Base-by-base conservation (phyloP, 176 grass and related monocot species). In the Microstegium vimineum region DNA sequence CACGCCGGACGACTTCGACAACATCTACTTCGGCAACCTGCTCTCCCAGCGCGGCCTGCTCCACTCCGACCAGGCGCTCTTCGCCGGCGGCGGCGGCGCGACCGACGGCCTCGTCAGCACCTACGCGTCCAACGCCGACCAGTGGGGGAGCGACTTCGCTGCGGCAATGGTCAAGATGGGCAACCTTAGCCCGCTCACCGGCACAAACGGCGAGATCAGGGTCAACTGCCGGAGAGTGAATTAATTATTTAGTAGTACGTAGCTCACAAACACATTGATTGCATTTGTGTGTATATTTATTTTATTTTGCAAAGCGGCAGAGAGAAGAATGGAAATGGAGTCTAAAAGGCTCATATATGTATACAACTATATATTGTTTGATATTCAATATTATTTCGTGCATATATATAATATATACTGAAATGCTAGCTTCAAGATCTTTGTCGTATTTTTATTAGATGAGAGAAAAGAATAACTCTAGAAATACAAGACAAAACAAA, bases 21-120 rank as follows among this genome's bases (percentile, higher is more conserved):
- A 90, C 66, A 52, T 22, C 64, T 93, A 75, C 87, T 93, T 45
- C 87, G 22, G 17, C 10, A 71, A 62, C 67, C 91, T 93, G 37
- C 12, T 90, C 64, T 2, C 5, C 32, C 67, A 6, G 3, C 64
- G 23, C 5, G 87, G 91, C 1, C 78, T 93, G 23, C 87, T 93
- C 49, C 91, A 82, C 74, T 90, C 91, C 51, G 91, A 93, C 66
- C 91, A 93, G 77, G 81, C 79, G 73, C 68, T 93, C 20, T 93
- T 82, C 85, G 75, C 3, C 67, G 61, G 54, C 85, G 79, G 12
- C 66, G 60, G 80, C n/a, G 84, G 80, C 22, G 69, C 79, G 1
- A 79, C 70, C 45, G 87, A 89, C 45, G 62, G 20, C 0, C 68
- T 84, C 2, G 84, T 92, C 23, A 31, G 31, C 31, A 27, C 17